phyloP scores from a whole-genome alignment of 148 eudicot genomes.

The Suaeda aralocaspica region DNA sequence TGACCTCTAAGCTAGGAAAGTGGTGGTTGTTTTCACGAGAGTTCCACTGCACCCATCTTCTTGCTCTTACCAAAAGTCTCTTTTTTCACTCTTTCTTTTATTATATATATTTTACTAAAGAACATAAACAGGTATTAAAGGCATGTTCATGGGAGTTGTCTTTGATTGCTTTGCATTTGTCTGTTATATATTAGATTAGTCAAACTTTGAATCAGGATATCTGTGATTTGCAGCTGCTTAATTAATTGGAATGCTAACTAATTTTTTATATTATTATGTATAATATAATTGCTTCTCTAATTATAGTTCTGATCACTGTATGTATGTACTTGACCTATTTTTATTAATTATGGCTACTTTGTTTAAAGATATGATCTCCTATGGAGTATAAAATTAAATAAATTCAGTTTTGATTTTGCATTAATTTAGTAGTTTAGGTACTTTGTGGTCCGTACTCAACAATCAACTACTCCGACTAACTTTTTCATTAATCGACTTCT shows the following conservation, averaged over 20 bases:
- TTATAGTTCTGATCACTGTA: too few species aligned
- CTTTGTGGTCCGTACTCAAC: too few species aligned
- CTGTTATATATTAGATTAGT: not conserved
- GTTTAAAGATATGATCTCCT: not conserved
- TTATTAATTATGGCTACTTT: not conserved
- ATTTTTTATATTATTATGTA: too few species aligned
- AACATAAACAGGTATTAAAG: too few species aligned
- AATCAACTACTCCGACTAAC: too few species aligned
- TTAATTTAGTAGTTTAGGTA: too few species aligned
- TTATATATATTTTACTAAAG: too few species aligned
- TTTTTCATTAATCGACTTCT: too few species aligned
- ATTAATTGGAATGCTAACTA: conserved; percentile 17
- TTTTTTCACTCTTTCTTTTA: not conserved
- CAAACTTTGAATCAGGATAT: conserved; percentile 12
- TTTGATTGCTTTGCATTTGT: conserved; percentile 20
- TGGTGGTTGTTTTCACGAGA: conserved; percentile 11
- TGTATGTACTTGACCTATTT: not conserved
- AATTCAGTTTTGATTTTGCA: too few species aligned
- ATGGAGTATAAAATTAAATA: too few species aligned
- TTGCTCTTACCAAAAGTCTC: not conserved
- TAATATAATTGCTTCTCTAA: too few species aligned
- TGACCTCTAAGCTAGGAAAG: not conserved
- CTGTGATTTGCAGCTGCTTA: conserved; percentile 10
- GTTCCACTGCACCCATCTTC: conserved; percentile 14
- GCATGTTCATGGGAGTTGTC: too few species aligned